A percentile compares a stretch with the other conserved stretches of the same genome.
phyloP scores from a whole-genome alignment of 108 stramenopile species.

The Nitzschia palea region DNA sequence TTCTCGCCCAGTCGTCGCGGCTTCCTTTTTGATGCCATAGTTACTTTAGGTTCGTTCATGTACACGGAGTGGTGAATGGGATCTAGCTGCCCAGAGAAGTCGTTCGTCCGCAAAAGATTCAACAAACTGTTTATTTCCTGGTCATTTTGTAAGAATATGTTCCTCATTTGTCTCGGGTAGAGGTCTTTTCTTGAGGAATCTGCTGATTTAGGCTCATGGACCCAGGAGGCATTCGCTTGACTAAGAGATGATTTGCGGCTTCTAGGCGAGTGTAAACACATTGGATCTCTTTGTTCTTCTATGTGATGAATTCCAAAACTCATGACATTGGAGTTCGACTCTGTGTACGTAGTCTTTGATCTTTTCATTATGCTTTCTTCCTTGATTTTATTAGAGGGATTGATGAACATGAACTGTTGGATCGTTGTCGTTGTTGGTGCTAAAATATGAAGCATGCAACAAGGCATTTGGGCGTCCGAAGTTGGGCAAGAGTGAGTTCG shows the following conservation, averaged over 20 bases:
- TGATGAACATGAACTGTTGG: too few relatives aligned
- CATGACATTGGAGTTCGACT: background rate
- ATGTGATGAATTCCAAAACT: background rate
- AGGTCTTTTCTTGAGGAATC: background rate
- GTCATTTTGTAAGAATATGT: conserved; percentile 16
- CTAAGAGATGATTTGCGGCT: background rate
- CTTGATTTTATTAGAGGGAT: too few relatives aligned
- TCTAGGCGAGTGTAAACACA: background rate
- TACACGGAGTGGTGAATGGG: conserved; percentile 3
- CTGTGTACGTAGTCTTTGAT: background rate
- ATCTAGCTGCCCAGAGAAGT: conserved; percentile 6
- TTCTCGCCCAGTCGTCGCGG: conserved; percentile 11
- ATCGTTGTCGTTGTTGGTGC: too few relatives aligned
- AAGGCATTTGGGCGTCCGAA: too few relatives aligned
- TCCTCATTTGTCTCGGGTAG: background rate
- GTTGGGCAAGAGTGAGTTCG: too few relatives aligned
- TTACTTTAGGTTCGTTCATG: background rate
- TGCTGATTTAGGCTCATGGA: background rate
- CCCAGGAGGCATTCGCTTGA: conserved; percentile 12
- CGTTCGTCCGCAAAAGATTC: background rate
- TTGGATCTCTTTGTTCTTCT: background rate
- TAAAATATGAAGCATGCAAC: too few relatives aligned
- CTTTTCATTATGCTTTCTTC: background rate
- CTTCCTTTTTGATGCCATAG: background rate
- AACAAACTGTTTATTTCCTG: background rate